Evolutionary conservation across 768 basidiomycete species (phyloP).

Genomic region (Amanita rubescens): DNA sequence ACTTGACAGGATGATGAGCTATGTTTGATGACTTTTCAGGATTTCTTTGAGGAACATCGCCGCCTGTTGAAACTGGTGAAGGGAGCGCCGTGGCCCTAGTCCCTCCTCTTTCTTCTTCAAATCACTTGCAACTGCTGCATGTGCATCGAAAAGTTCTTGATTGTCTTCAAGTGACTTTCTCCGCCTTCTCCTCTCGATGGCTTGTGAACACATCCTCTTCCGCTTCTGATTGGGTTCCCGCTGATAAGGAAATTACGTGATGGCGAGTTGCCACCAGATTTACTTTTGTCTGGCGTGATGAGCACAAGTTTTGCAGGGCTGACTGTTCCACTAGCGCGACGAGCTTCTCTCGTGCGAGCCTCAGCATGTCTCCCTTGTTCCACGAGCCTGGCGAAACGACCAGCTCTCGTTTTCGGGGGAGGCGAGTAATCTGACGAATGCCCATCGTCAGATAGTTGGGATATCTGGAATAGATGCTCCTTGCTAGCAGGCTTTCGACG

Average conservation of each 20-base stretch:
- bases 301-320: slow-evolving; percentile 11
- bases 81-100: background rate
- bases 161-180: background rate
- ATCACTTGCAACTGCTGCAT: background rate
- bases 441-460: slow-evolving; percentile 13
- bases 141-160: background rate
- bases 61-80: background rate
- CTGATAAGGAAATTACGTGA: background rate
- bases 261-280: background rate
- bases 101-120: background rate
- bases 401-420: slow-evolving; percentile 22
- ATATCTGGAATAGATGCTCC: slow-evolving; percentile 14
- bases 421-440: slow-evolving; percentile 21
- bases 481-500: background rate
- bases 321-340: slow-evolving; percentile 24
- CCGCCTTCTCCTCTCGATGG: background rate
- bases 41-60: slow-evolving; percentile 10
- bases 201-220: background rate
- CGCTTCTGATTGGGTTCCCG: background rate
- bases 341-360: slow-evolving; percentile 26
- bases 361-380: slow-evolving; percentile 28
- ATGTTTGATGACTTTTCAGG: slow-evolving; percentile 11
- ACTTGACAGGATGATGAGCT: background rate
- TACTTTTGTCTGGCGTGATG: background rate
- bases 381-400: slow-evolving; percentile 23